Conservation (phyloP, 106 monocot species). For the Allium cepa region DNA sequence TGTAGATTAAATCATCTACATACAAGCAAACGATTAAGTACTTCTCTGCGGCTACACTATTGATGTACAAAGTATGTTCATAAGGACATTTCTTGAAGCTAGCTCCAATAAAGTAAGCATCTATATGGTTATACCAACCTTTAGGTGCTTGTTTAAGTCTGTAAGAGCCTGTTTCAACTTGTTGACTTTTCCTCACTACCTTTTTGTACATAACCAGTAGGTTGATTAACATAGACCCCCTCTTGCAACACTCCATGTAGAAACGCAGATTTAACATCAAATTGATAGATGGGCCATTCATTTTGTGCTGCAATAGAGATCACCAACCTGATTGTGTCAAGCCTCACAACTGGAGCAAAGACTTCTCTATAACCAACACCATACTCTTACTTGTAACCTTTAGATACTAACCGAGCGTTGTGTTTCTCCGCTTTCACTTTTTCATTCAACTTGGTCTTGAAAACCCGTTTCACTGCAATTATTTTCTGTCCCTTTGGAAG, state of each 20-base stretch:
- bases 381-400: constrained; percentile 4
- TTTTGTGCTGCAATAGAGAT: background rate
- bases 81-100: constrained; percentile 1
- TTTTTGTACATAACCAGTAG: too few relatives aligned
- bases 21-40: constrained; percentile 4
- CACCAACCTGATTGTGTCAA: constrained; percentile 7
- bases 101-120: background rate
- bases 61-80: constrained; percentile 7
- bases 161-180: constrained; percentile 10
- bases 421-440: background rate
- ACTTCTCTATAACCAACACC: constrained; percentile 1
- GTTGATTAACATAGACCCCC: too few relatives aligned
- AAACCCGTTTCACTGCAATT: constrained; percentile 7
- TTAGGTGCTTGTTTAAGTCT: constrained; percentile 5
- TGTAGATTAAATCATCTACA: constrained; percentile 11
- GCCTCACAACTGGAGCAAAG: constrained; percentile 3
- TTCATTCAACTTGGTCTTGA: constrained; percentile 1
- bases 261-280: constrained; percentile 13
- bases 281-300: background rate
- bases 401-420: background rate
- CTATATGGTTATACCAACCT: constrained; percentile 9
- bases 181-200: background rate
- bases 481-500: background rate
- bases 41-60: background rate
- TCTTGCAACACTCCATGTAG: too few relatives aligned